Base-by-base conservation (phyloP, 345 rosid genomes). In the Mangifera indica region DNA sequence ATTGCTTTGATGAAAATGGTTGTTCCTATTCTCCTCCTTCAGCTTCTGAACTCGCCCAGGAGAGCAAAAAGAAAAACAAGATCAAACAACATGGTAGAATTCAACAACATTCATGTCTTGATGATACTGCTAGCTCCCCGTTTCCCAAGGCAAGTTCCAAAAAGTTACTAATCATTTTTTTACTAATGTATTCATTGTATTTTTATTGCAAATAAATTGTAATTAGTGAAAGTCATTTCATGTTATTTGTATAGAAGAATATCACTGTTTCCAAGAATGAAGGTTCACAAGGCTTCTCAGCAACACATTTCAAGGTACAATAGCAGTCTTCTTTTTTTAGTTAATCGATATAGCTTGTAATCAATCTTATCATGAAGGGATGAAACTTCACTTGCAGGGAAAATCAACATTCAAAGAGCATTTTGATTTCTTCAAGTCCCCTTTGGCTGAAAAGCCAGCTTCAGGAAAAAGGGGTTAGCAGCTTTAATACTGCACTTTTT, bases 121-220 rank as follows among this genome's bases (percentile, higher is more conserved):
- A 87, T 71, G 98, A 92, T 82, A 92, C 98, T 45, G 98, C 96
- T 61, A 87, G 89, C 80, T 92, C 98, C 56, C 76, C 77, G 82
- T 63, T 63, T 40, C 66, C 75, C 63, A 78, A 85, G 89, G 90
- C 80, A 81, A 86, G 83, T 81, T 69, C 58, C 44, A 7, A 17
- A 37, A 10, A 45, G 3, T 55, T 40, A 6, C 17, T 42, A 62
- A 13, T 49, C 15, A 3, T 46, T 44, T 10, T 46, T 13, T 3
- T 42, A 60, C 18, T 7, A 2, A 18, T 72, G 40, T 24, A 37
- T 42, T 26, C 12, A 4, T 42, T 10, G 44, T 17, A 1, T 11
- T 69, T 69, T 53, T 45, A 69, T 67, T n/a, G 32, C 32, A 48
- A 64, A 55, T 10, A 45, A 24, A 66, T 40, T 20, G 32, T 63